Base-by-base conservation (phyloP, 768 basidiomycete species). In the Kwoniella shandongensis region DNA sequence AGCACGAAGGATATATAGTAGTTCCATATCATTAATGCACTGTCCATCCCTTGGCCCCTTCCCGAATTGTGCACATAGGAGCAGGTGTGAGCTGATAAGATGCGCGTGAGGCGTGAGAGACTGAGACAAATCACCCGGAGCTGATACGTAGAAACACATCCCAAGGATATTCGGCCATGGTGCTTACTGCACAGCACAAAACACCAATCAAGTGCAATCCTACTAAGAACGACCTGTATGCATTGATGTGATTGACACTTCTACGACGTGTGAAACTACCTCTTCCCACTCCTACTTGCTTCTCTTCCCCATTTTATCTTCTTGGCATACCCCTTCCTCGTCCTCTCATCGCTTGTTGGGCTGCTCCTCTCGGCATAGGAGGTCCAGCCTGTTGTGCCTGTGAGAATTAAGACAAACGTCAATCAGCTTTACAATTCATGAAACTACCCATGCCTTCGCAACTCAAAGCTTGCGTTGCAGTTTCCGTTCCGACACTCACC, bases 321-420 rank as follows among this genome's bases (percentile, higher is more conserved):
- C 71, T 70, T 5, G 66, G 70, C 71, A 69, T 70, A 36, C 92
- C 91, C 57, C 91, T 83, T 25, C 92, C 92, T 62, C 92, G 81
- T 41, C 91, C 91, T 72, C 91, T 83, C 61, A 94, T 75, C 13
- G 89, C 91, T 41, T 88, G 82, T 71, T 88, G 86, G 12, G 90
- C 89, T 8, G 89, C 80, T n/a, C 91, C 92, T n/a, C 90, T 87
- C 13, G 92, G 91, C 40, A 89, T 89, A 66, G 81, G 85, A 18
- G 92, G 92, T n/a, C 92, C 92, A 23, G 89, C 72, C 22, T 63
- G 44, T 17, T 48, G 70, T 18, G 54, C 63, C 65, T 65, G 32
- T 12, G 40, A 20, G 23, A 29, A 18, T 39, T 17, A 41, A 51
- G 26, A 56, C 29, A 1, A 30, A 13, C 15, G 38, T 45, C 39